A percentile compares a stretch with the other conserved stretches of the same genome.
Evolutionary conservation across 2,329 filamentous ascomycete species (phyloP).

Genomic region (Monilinia fructigena): DNA sequence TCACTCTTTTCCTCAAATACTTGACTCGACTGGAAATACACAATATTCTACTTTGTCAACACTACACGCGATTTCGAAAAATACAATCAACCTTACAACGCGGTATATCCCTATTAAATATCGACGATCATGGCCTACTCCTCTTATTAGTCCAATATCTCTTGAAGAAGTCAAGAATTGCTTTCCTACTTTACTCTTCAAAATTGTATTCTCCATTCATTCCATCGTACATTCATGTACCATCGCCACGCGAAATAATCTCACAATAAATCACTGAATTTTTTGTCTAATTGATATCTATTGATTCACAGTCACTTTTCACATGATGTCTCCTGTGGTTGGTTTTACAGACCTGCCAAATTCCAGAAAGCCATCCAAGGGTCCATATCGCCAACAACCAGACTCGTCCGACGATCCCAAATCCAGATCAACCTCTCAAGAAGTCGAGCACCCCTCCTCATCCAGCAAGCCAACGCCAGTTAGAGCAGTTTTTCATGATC

Average conservation of each 20-base stretch:
- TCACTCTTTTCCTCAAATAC: not conserved
- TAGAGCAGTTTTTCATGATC: slow-evolving; percentile 36
- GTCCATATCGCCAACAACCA: slow-evolving; percentile 4
- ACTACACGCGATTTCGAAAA: not conserved
- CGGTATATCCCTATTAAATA: not conserved
- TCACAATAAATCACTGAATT: not conserved
- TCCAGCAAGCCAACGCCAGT: slow-evolving; percentile 28
- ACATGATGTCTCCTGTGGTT: slow-evolving; percentile 13
- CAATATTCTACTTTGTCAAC: not conserved
- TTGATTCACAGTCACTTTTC: not conserved
- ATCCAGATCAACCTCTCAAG: slow-evolving; percentile 21
- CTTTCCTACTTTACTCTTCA: not conserved
- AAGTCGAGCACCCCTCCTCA: not conserved
- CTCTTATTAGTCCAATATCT: not conserved
- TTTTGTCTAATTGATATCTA: not conserved
- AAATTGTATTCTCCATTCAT: not conserved
- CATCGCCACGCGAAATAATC: not conserved
- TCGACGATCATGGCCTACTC: not conserved
- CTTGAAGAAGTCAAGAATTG: not conserved
- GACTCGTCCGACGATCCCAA: slow-evolving; percentile 2
- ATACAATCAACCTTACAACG: not conserved
- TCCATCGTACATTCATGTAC: not conserved
- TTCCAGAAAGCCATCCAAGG: slow-evolving; percentile 6
- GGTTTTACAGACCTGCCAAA: slow-evolving; percentile 3
- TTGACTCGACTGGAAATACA: not conserved